Conservation (phyloP, 1,284 basidiomycete genomes). For the Moesziomyces parantarcticus region DNA sequence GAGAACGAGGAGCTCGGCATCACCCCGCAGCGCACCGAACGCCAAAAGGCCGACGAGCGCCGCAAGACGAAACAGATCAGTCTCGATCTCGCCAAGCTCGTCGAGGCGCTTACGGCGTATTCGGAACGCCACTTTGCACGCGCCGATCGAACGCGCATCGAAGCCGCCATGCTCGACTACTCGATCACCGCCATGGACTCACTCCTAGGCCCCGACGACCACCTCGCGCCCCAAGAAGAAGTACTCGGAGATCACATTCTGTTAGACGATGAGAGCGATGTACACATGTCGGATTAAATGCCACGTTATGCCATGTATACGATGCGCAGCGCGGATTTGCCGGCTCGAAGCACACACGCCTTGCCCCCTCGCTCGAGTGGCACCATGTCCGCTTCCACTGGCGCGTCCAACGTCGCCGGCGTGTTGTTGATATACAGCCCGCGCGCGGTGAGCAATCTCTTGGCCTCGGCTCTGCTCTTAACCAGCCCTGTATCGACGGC, state of each 20-base stretch:
- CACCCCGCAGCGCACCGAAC: conserved; percentile 1
- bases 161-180: conserved; percentile 93
- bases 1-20: conserved; percentile 40
- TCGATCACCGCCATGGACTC: conserved; percentile 89
- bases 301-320: background rate
- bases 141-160: conserved; percentile 86
- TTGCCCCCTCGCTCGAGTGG: background rate
- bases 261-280: conserved; percentile 5
- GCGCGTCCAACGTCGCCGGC: background rate
- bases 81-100: conserved; percentile 72
- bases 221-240: conserved; percentile 4
- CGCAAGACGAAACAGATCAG: conserved; percentile 70
- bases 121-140: conserved; percentile 89
- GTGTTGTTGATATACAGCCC: conserved; percentile 43
- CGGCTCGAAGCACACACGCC: conserved; percentile 22
- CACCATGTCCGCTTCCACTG: conserved; percentile 6
- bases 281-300: conserved; percentile 18
- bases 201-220: conserved; percentile 53
- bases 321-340: conserved; percentile 15
- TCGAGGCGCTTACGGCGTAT: conserved; percentile 89
- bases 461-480: conserved; percentile 30
- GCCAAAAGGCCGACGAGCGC: conserved; percentile 15
- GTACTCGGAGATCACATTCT: conserved; percentile 25
- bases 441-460: conserved; percentile 15
- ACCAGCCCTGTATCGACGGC: conserved; percentile 10